Percentiles rank a stretch among this genome's conserved stretches.
phyloP scores from a whole-genome alignment of 495 filamentous ascomycete species.

The Achaetomiella virescens region DNA sequence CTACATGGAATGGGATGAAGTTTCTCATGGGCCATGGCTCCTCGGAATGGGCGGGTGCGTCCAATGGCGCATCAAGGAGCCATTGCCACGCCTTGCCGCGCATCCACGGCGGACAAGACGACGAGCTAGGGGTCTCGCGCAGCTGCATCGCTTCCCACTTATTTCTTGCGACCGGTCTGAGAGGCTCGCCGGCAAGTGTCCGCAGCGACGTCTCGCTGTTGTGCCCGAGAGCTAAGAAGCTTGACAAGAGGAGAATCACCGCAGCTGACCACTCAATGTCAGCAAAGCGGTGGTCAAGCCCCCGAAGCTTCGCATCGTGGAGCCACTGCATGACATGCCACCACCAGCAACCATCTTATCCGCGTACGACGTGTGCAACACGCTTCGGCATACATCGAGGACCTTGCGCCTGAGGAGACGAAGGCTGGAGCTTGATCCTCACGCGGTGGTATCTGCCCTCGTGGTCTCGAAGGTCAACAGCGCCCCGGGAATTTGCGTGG shows the following conservation, averaged over 20 bases:
- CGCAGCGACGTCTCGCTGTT: slow-evolving; percentile 15
- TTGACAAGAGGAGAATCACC: slow-evolving; percentile 60
- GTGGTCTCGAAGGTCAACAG: slow-evolving; percentile 59
- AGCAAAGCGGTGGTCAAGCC: slow-evolving; percentile 18
- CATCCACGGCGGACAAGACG: slow-evolving; percentile 60
- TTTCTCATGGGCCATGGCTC: slow-evolving; percentile 20
- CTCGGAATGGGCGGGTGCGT: slow-evolving; percentile 14
- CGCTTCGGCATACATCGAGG: slow-evolving; percentile 55
- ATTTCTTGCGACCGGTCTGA: slow-evolving; percentile 9
- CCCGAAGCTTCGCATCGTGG: slow-evolving; percentile 40
- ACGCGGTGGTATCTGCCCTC: slow-evolving; percentile 57
- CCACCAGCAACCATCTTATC: slow-evolving; percentile 67
- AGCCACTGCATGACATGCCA: slow-evolving; percentile 72
- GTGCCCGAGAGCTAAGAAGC: slow-evolving; percentile 37
- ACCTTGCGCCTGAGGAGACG: slow-evolving; percentile 51
- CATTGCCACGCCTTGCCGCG: slow-evolving; percentile 64
- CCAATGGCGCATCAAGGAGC: slow-evolving; percentile 48
- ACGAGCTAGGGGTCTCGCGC: slow-evolving; percentile 39
- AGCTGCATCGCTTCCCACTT: slow-evolving; percentile 37
- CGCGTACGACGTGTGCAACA: slow-evolving; percentile 52
- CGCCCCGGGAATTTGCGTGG: slow-evolving; percentile 46
- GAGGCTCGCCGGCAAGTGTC: not conserved
- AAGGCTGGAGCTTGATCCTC: slow-evolving; percentile 59
- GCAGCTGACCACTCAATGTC: slow-evolving; percentile 76
- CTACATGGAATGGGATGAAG: slow-evolving; percentile 41